Base-by-base conservation (phyloP, 805 yeast species). In the Saccharomycopsis sp. region DNA sequence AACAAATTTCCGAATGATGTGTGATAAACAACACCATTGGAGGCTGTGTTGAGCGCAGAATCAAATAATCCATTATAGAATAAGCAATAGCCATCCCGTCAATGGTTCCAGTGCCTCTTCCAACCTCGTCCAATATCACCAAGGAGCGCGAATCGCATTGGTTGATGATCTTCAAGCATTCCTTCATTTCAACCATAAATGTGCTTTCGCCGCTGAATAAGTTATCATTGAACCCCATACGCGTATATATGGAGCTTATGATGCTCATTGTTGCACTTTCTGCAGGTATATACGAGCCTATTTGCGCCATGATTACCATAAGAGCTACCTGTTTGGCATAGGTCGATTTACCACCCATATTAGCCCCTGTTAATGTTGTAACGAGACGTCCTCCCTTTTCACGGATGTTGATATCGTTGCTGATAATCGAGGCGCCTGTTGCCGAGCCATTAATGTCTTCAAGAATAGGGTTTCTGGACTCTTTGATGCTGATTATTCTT, bases 21-120 rank as follows among this genome's bases (percentile, higher is more conserved):
- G 97, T 91, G 40, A 91, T 87, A 69, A 90, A 91, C 47, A 91
- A 71, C 0, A 87, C 79, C 57, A 87, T 72, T 0, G 91, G 85
- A n/a, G 21, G 21, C 48, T 5, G 48, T 20, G 16, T 12, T 2
- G 70, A 70, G 2, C 66, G 40, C 34, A 66, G 68, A 1, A 81
- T 68, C 60, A 87, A 78, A 63, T 86, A 83, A 56, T 80, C 75
- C 56, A 91, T 71, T 1, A 91, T 82, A 0, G 95, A 74, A 67
- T 83, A 80, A 0, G 97, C 96, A 34, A 91, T 83, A 0, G 95
- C 83, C 50, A 82, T 84, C 0, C 97, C 97, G 69, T 91, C 97
- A 54, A 72, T 70, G 0, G 91, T 83, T 0, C 87, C 81, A 1
- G 97, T 91, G 9, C 97, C 63, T 34, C 63, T 21, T 4, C 95